Percentiles rank a stretch among this genome's conserved stretches.
Evolutionary conservation across 139 green algal species (phyloP).

Genomic region (Picochlorum sp.): DNA sequence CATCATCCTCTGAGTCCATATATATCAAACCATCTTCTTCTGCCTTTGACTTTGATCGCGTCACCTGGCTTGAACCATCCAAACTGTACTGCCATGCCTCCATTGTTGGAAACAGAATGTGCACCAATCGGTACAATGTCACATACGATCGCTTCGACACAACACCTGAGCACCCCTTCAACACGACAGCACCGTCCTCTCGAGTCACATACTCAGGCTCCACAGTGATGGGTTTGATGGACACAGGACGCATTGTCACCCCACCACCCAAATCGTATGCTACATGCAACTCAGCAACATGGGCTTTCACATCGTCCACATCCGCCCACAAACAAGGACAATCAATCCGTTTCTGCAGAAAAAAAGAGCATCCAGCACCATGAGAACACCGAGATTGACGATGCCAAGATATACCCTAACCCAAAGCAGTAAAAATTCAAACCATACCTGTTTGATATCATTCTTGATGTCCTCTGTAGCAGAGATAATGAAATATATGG

Average conservation of each 20-base stretch:
- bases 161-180: not conserved
- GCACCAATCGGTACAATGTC: constrained; percentile 14
- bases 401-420: too few relatives aligned
- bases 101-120: constrained; percentile 21
- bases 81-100: constrained; percentile 12
- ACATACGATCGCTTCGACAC: constrained; percentile 11
- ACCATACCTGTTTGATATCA: too few relatives aligned
- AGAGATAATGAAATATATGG: too few relatives aligned
- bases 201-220: not conserved
- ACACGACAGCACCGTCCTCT: too few relatives aligned
- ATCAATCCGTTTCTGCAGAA: not conserved
- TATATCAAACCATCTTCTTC: not conserved
- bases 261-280: constrained; percentile 19
- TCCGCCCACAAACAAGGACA: constrained; percentile 26
- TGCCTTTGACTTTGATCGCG: not conserved
- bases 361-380: too few relatives aligned
- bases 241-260: not conserved
- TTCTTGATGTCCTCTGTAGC: too few relatives aligned
- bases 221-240: constrained; percentile 17
- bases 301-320: not conserved
- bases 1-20: not conserved
- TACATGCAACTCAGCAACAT: constrained; percentile 6
- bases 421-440: too few relatives aligned
- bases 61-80: not conserved
- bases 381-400: too few relatives aligned